Evolutionary conservation across 306 rosid genomes (phyloP), one percentile per base, ranked within the genome.

Genomic region (Vicia villosa): DNA sequence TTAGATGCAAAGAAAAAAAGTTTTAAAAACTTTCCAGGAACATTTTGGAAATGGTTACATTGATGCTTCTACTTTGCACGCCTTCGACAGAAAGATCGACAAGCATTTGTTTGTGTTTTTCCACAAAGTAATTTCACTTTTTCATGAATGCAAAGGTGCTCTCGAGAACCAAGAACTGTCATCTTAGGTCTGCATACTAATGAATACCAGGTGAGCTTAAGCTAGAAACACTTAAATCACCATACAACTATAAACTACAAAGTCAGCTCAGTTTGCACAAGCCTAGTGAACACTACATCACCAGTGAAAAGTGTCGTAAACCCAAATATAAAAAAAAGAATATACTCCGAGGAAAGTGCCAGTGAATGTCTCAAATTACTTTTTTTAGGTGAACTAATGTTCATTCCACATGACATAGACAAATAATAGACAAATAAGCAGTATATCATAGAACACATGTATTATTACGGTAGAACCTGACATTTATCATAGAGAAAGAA

Each of bases 71-170:
- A 71, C 40, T 28, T 56, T 2, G 12, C 28, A 32, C 81, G 77
- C 75, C 65, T 88, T 76, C 86, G 86, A 69, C 97, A 83, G 50
- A 84, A 84, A 20, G 43, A 11, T 14, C 68, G 96, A 58, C 98
- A 90, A 49, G 90, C 96, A 79, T 86, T 88, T 72, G 93, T 72
- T 77, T 94, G 97, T 76, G 88, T 56, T 83, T 73, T 88, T 19
- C 98, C 96, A 10, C 12, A 78, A 59, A 94, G 98, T 69, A 54
- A 70, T 73, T 91, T 94, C 70, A 94, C 98, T 37, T 87, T 65
- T 26, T 90, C 97, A 70, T 94, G 90, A 80, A 94, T 90, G 84
- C 97, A 94, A 69, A 94, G 74, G 76, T 94, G 97, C 81, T 94
- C 97, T 64, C 96, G 88, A 74, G 98, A 94, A 76, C 97, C 98